phyloP scores from a whole-genome alignment of 352 stramenopile genomes.

The Globisporangium acanthophoron region DNA sequence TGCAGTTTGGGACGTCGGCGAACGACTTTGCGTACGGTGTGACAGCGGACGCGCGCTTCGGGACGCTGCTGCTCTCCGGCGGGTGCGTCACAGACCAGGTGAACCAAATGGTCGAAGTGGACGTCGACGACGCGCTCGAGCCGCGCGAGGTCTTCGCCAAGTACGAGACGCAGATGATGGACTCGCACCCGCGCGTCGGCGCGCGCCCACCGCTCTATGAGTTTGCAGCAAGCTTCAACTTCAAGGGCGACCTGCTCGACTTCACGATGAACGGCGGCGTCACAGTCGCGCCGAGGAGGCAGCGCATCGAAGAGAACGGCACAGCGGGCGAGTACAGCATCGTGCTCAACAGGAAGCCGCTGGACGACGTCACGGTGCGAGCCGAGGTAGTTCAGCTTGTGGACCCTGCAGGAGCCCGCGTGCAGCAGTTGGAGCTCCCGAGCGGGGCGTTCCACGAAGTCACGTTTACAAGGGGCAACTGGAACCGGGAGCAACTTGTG shows the following conservation, averaged over 20 bases:
- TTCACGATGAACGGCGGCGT: slow-evolving; percentile 68
- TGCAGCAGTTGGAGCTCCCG: slow-evolving; percentile 43
- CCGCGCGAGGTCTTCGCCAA: slow-evolving; percentile 27
- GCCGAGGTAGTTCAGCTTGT: slow-evolving; percentile 33
- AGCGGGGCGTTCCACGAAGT: slow-evolving; percentile 16
- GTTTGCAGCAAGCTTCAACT: slow-evolving; percentile 52
- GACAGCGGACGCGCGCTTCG: slow-evolving; percentile 32
- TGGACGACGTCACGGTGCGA: slow-evolving; percentile 37
- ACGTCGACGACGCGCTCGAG: slow-evolving; percentile 32
- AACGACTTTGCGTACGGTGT: slow-evolving; percentile 64
- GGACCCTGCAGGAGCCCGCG: slow-evolving; percentile 15
- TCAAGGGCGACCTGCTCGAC: slow-evolving; percentile 53
- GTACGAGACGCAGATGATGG: slow-evolving; percentile 56
- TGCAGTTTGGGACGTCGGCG: slow-evolving; percentile 54
- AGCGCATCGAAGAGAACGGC: slow-evolving; percentile 43
- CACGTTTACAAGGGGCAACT: slow-evolving; percentile 47
- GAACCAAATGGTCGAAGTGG: slow-evolving; percentile 38
- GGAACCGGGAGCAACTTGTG: slow-evolving; percentile 68
- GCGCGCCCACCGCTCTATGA: slow-evolving; percentile 27
- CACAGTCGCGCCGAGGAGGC: slow-evolving; percentile 38
- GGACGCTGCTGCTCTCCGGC: slow-evolving; percentile 52
- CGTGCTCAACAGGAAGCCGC: slow-evolving; percentile 60
- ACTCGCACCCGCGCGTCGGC: slow-evolving; percentile 24
- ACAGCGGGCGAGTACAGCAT: slow-evolving; percentile 52
- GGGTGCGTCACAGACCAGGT: slow-evolving; percentile 35